Evolutionary conservation across 1,284 basidiomycete genomes (phyloP).

Genomic region (Leccinum pachyderme): DNA sequence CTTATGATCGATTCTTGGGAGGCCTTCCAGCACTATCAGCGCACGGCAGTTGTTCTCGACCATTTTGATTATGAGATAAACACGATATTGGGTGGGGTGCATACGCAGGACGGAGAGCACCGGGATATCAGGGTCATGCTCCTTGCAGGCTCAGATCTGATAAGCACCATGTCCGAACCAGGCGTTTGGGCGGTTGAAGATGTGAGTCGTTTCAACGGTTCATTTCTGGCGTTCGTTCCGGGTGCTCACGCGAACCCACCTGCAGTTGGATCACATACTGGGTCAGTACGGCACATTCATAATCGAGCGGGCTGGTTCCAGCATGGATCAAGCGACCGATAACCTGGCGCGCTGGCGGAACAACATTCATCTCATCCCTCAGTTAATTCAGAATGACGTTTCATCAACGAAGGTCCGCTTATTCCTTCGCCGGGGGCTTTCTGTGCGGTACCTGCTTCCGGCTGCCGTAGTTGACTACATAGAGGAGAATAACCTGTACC

Average conservation of each 20-base stretch:
- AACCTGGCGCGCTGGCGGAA: constrained; percentile 75
- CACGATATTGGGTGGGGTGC: constrained; percentile 69
- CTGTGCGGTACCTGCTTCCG: constrained; percentile 91
- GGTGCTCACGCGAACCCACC: constrained; percentile 16
- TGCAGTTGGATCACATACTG: constrained; percentile 90
- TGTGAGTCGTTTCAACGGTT: constrained; percentile 47
- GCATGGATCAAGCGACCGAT: constrained; percentile 82
- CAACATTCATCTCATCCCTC: constrained; percentile 93
- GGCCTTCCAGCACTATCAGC: constrained; percentile 90
- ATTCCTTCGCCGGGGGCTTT: constrained; percentile 90
- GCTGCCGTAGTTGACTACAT: constrained; percentile 95
- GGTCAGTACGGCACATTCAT: constrained; percentile 94
- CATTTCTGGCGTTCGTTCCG: constrained; percentile 9
- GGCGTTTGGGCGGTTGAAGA: constrained; percentile 97
- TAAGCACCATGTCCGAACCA: constrained; percentile 98
- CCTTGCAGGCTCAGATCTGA: constrained; percentile 95
- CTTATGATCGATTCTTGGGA: constrained; percentile 98
- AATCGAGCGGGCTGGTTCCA: constrained; percentile 92
- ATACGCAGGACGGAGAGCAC: constrained; percentile 61
- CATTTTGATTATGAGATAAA: constrained; percentile 96
- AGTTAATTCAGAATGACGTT: constrained; percentile 98
- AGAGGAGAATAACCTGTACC: constrained; percentile 74
- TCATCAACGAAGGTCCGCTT: constrained; percentile 92
- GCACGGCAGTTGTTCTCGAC: constrained; percentile 94
- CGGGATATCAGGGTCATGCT: constrained; percentile 82